phyloP scores from a whole-genome alignment of 2,329 filamentous ascomycete species.

The Verticillium zaregamsianum region DNA sequence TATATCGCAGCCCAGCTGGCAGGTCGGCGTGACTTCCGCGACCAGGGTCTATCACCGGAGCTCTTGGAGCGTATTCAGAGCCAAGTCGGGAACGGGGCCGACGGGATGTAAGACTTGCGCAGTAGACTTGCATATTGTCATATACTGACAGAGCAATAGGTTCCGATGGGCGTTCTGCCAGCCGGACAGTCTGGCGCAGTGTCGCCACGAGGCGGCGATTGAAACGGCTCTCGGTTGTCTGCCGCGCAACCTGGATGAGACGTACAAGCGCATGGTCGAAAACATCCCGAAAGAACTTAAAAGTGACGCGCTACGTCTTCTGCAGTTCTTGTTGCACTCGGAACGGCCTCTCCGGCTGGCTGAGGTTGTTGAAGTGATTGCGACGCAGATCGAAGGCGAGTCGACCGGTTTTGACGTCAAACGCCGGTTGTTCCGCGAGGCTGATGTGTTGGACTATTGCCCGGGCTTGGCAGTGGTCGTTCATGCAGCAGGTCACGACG shows the following conservation, averaged over 20 bases:
- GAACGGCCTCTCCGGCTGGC: conserved; percentile 12
- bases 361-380: conserved; percentile 18
- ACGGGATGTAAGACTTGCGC: neutral
- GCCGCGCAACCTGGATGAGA: neutral
- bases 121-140: no score
- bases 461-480: conserved; percentile 12
- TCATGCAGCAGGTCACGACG: neutral
- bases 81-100: neutral
- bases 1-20: neutral
- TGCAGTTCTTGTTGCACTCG: conserved; percentile 17
- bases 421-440: conserved; percentile 4
- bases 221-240: neutral
- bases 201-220: neutral
- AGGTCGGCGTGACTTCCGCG: neutral
- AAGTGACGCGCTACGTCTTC: conserved; percentile 11
- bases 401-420: conserved; percentile 8
- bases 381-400: conserved; percentile 11
- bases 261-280: conserved; percentile 3
- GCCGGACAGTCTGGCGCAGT: neutral
- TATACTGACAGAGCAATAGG: neutral
- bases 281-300: conserved; percentile 10
- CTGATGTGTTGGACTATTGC: conserved; percentile 12
- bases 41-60: neutral
- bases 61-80: neutral
- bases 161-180: neutral